Conservation (phyloP, 2,329 filamentous ascomycete genomes). For the Phialophora verrucosa region DNA sequence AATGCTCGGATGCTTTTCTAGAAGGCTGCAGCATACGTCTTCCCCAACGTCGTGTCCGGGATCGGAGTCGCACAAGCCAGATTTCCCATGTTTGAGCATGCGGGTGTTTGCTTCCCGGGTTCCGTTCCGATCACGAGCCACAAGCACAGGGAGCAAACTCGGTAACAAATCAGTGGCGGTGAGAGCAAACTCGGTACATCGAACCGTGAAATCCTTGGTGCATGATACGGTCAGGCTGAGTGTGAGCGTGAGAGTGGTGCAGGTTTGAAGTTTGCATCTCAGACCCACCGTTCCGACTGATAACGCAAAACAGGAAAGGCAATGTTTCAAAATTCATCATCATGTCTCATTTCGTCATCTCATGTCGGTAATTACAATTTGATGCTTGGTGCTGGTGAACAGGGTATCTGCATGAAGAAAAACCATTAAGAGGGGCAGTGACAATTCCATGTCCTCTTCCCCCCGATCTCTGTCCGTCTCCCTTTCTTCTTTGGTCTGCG, state of each 20-base stretch:
- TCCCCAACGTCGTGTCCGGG: not conserved
- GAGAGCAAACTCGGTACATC: conserved; percentile 12
- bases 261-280: not conserved
- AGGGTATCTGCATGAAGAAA: conserved; percentile 24
- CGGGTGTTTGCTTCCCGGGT: conserved; percentile 15
- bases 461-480: not conserved
- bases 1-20: not conserved
- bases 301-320: not conserved
- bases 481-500: not conserved
- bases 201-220: not conserved
- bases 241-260: not conserved
- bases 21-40: not conserved
- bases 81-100: conserved; percentile 1
- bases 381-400: conserved; percentile 4
- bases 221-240: not conserved
- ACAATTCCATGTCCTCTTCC: not conserved
- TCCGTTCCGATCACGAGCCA: conserved; percentile 6
- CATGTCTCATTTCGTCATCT: conserved; percentile 33
- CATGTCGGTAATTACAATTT: conserved; percentile 12
- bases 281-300: not conserved
- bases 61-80: conserved; percentile 6
- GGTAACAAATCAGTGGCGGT: conserved; percentile 18
- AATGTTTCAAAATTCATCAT: conserved; percentile 27
- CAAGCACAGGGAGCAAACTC: conserved; percentile 20
- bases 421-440: conserved; percentile 5